Evolutionary conservation across 345 rosid species (phyloP).

Genomic region (Gossypium sturtianum): DNA sequence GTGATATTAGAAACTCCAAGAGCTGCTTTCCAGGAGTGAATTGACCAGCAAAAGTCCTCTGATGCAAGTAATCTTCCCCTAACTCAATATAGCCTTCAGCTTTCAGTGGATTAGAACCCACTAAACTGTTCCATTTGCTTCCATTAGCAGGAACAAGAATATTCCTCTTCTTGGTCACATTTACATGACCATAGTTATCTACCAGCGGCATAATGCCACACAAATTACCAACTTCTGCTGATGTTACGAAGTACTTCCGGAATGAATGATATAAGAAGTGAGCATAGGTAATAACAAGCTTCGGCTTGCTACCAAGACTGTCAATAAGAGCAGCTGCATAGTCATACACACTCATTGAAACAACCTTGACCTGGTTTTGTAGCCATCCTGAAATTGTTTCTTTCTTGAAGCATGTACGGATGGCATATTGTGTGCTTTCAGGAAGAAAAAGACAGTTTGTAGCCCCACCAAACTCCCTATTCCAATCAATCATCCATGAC

Average conservation of each 20-base stretch:
- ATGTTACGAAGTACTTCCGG: conserved; percentile 16
- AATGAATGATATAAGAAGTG: conserved; percentile 54
- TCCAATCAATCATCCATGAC: conserved; percentile 58
- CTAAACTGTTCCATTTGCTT: conserved; percentile 57
- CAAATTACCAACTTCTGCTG: conserved; percentile 14
- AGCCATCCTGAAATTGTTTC: conserved; percentile 38
- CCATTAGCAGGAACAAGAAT: conserved; percentile 63
- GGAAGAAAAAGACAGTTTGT: conserved; percentile 43
- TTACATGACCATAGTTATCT: conserved; percentile 40
- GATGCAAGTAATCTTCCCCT: conserved; percentile 40
- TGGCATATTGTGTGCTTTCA: conserved; percentile 26
- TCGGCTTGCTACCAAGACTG: conserved; percentile 21
- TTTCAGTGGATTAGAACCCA: conserved; percentile 54
- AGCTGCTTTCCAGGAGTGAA: conserved; percentile 29
- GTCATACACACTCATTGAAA: conserved; percentile 12
- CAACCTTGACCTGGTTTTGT: conserved; percentile 2
- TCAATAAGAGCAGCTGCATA: conserved; percentile 26
- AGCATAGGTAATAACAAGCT: conserved; percentile 38
- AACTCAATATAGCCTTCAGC: conserved; percentile 40
- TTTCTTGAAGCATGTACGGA: conserved; percentile 16
- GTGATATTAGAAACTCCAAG: conserved; percentile 30
- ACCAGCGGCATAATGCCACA: conserved; percentile 48
- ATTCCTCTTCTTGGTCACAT: conserved; percentile 6
- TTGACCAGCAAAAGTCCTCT: conserved; percentile 32
- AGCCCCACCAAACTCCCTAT: conserved; percentile 34